These are phyloP conservation scores for Galerina sulciceps DNA, from an alignment of 768 basidiomycete species.

Conservation along the genomic window DNA sequence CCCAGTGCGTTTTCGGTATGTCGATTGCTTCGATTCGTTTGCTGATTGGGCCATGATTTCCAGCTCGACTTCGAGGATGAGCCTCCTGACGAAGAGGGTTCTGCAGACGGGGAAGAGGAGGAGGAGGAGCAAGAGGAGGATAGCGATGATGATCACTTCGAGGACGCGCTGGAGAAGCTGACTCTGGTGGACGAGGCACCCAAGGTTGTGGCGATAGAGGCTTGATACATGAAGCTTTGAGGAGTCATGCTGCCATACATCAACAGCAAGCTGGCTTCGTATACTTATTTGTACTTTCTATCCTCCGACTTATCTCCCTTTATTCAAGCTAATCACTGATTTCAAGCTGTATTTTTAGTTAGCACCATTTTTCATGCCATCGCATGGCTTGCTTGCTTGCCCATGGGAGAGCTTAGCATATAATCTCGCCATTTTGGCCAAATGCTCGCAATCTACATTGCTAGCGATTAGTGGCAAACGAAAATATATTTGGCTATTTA, in stretches of 20 bases:
- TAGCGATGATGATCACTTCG: constrained; percentile 52
- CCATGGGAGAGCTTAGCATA: background rate
- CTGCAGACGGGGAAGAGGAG: constrained; percentile 43
- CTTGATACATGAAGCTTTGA: too few species aligned
- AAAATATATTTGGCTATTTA: too few species aligned
- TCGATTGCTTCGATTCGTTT: constrained; percentile 9
- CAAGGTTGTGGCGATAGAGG: constrained; percentile 19
- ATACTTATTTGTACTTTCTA: background rate
- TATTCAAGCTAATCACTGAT: background rate
- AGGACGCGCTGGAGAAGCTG: constrained; percentile 72
- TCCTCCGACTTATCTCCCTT: background rate
- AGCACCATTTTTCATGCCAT: background rate
- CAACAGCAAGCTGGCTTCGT: background rate
- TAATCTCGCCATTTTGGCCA: too few species aligned
- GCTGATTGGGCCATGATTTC: constrained; percentile 1
- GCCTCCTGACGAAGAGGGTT: constrained; percentile 55
- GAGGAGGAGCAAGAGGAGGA: constrained; percentile 42
- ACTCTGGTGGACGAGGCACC: constrained; percentile 42
- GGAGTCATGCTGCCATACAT: background rate
- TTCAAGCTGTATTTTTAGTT: background rate
- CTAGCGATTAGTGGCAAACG: too few species aligned
- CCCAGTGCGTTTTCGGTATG: constrained; percentile 64
- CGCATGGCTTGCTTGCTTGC: background rate
- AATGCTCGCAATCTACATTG: too few species aligned
- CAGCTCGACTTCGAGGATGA: constrained; percentile 89